Conservation (phyloP, 169 alveolate species). For the Cryptosporidium ryanae region DNA sequence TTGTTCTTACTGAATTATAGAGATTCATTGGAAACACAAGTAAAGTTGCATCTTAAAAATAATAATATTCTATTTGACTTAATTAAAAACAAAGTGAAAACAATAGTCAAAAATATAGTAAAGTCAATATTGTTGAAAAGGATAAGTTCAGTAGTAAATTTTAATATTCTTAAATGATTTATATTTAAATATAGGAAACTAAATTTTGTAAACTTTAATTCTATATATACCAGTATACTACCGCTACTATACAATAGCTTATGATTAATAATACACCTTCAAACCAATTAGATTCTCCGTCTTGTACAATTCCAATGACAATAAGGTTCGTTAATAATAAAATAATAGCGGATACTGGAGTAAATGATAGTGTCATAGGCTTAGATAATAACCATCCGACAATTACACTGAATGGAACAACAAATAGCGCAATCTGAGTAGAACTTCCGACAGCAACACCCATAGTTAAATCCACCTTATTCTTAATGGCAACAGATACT, state of each 20-base stretch:
- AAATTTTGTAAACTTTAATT: neutral
- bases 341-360: conserved; percentile 83
- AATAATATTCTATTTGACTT: too few relatives aligned
- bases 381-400: conserved; percentile 87
- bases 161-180: too few relatives aligned
- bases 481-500: conserved; percentile 86
- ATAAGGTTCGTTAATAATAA: conserved; percentile 82
- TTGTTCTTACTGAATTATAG: too few relatives aligned
- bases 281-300: conserved; percentile 89
- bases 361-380: conserved; percentile 87
- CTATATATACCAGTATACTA: conserved; percentile 78
- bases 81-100: too few relatives aligned
- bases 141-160: too few relatives aligned
- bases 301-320: conserved; percentile 85
- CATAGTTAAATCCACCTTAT: conserved; percentile 88
- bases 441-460: conserved; percentile 92
- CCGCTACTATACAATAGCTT: conserved; percentile 86
- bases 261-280: conserved; percentile 86
- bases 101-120: too few relatives aligned
- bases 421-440: conserved; percentile 84
- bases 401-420: conserved; percentile 88
- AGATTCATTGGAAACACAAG: too few relatives aligned
- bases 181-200: too few relatives aligned
- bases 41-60: too few relatives aligned
- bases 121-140: too few relatives aligned